These are phyloP conservation scores for Phytopythium litorale DNA, from an alignment of 352 stramenopile species.

Conservation along the genomic window DNA sequence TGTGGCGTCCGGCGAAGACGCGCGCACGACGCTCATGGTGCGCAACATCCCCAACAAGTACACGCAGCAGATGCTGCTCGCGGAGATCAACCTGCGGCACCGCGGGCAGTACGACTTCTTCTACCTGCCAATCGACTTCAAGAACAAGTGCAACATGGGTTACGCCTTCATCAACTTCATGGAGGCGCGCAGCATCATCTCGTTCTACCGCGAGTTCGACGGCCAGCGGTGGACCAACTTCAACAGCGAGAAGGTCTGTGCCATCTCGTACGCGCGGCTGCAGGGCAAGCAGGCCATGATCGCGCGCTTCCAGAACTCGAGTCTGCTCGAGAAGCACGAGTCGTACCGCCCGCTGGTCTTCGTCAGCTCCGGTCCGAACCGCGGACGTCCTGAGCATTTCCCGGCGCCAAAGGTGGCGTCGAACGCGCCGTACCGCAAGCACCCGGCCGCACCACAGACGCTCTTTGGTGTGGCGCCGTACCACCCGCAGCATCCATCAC, in stretches of 20 bases:
- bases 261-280: slow-evolving; percentile 98
- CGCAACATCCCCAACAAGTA: slow-evolving; percentile 99
- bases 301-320: slow-evolving; percentile 98
- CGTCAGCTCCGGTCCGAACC: slow-evolving; percentile 62
- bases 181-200: slow-evolving; percentile 66
- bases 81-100: slow-evolving; percentile 94
- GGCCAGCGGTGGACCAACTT: slow-evolving; percentile 96
- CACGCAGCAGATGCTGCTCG: slow-evolving; percentile 98
- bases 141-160: slow-evolving; percentile 99
- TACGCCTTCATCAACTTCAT: slow-evolving; percentile 99
- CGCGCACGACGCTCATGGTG: slow-evolving; percentile 98
- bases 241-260: slow-evolving; percentile 99
- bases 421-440: slow-evolving; percentile 30
- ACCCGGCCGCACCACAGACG: slow-evolving; percentile 3
- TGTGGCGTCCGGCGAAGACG: slow-evolving; percentile 87
- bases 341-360: slow-evolving; percentile 93
- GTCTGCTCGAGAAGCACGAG: slow-evolving; percentile 91
- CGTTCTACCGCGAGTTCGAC: slow-evolving; percentile 85
- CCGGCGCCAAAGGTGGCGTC: slow-evolving; percentile 49
- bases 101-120: slow-evolving; percentile 98
- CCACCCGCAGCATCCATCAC: slow-evolving; percentile 1
- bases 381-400: slow-evolving; percentile 66
- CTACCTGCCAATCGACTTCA: slow-evolving; percentile 99
- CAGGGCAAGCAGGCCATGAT: slow-evolving; percentile 98
- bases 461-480: neutral